phyloP scores from a whole-genome alignment of 495 filamentous ascomycete species.

The Jackrogersella minutella region DNA sequence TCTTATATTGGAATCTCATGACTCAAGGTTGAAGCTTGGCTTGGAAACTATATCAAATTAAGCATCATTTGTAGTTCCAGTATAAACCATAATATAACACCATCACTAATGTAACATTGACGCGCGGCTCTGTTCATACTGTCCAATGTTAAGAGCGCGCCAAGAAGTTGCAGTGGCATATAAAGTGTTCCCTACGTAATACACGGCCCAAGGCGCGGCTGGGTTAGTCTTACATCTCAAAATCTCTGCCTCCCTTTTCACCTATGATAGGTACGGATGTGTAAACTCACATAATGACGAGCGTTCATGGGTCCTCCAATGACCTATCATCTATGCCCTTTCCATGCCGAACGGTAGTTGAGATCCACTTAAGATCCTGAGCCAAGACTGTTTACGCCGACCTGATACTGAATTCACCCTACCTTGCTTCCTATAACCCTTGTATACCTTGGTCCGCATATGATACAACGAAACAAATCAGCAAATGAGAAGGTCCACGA shows the following conservation, averaged over 20 bases:
- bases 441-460: too few relatives aligned
- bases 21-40: not conserved
- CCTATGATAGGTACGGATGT: slow-evolving; percentile 26
- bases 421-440: slow-evolving; percentile 18
- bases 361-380: slow-evolving; percentile 20
- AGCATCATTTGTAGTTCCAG: slow-evolving; percentile 3
- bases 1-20: not conserved
- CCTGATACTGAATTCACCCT: slow-evolving; percentile 16
- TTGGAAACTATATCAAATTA: slow-evolving; percentile 1
- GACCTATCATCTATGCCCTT: not conserved
- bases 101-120: slow-evolving; percentile 34
- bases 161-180: slow-evolving; percentile 34
- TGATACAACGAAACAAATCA: slow-evolving; percentile 3
- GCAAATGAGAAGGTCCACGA: slow-evolving; percentile 27
- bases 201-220: slow-evolving; percentile 18
- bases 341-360: slow-evolving; percentile 28
- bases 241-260: not conserved
- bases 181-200: slow-evolving; percentile 16
- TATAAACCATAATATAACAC: slow-evolving; percentile 17
- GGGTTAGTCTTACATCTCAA: slow-evolving; percentile 14
- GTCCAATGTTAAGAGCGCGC: slow-evolving; percentile 23
- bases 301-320: not conserved
- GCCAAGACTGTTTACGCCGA: slow-evolving; percentile 26
- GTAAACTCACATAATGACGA: not conserved
- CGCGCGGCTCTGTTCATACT: slow-evolving; percentile 35